phyloP scores from a whole-genome alignment of 148 eudicot species.

The Fagopyrum homotropicum region DNA sequence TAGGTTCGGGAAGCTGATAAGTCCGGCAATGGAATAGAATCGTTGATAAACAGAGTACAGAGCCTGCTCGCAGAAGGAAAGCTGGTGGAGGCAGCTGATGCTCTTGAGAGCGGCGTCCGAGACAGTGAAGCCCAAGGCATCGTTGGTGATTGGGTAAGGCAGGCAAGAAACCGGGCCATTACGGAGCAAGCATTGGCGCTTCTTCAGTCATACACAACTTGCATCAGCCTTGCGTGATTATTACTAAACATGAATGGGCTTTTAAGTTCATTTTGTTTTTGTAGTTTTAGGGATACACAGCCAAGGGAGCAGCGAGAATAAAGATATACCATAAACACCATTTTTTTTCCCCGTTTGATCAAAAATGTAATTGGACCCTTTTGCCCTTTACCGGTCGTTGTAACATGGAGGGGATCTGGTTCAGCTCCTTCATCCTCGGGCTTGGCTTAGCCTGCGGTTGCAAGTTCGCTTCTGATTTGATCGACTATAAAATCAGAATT shows the following conservation, averaged over 20 bases:
- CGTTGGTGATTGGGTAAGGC: conserved; percentile 60
- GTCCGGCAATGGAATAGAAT: conserved; percentile 85
- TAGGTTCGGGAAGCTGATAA: conserved; percentile 73
- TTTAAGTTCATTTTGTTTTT: background rate
- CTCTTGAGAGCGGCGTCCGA: conserved; percentile 76
- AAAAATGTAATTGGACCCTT: background rate
- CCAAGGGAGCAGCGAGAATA: background rate
- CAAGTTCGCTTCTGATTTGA: background rate
- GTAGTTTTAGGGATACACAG: conserved; percentile 2
- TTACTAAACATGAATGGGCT: background rate
- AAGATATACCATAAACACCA: conserved; percentile 1
- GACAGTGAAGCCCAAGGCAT: conserved; percentile 70
- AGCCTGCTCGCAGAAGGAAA: conserved; percentile 73
- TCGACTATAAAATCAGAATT: too few relatives aligned
- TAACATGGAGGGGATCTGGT: background rate
- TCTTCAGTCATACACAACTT: conserved; percentile 67
- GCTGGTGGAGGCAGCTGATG: conserved; percentile 80
- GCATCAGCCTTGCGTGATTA: conserved; percentile 50
- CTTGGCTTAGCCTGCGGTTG: background rate
- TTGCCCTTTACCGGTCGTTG: background rate
- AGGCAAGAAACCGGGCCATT: conserved; percentile 72
- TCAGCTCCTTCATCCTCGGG: background rate
- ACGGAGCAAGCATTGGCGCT: conserved; percentile 77
- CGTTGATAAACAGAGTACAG: conserved; percentile 72
- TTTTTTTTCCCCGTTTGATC: background rate